Conservation (phyloP, 2,329 filamentous ascomycete genomes). For the Diplocarpon mali region DNA sequence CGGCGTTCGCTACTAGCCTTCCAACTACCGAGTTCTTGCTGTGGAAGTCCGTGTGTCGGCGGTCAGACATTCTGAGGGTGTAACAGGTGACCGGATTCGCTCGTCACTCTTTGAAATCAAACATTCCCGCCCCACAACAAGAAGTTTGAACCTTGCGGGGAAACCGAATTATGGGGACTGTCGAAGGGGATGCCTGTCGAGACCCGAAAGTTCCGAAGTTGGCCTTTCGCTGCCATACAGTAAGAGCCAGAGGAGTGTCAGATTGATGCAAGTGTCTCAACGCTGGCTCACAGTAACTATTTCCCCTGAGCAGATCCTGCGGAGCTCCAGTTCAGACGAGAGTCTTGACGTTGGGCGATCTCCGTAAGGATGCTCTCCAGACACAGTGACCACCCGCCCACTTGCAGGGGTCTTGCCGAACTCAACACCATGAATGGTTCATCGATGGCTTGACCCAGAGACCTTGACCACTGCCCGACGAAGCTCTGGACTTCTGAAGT, state of each 20-base stretch:
- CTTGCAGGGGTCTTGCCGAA: conserved; percentile 16
- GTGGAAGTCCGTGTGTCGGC: conserved; percentile 23
- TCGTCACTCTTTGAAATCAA: conserved; percentile 17
- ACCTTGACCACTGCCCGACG: conserved; percentile 25
- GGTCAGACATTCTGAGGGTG: conserved; percentile 22
- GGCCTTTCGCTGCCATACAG: neutral
- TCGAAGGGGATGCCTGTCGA: neutral
- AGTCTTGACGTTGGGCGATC: conserved; percentile 16
- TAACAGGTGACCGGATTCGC: conserved; percentile 16
- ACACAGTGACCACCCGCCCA: conserved; percentile 20
- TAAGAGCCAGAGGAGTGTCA: conserved; percentile 2
- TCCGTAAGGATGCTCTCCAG: conserved; percentile 19
- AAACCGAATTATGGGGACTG: conserved; percentile 1
- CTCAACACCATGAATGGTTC: conserved; percentile 15
- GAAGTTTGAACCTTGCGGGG: conserved; percentile 5
- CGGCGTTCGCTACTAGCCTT: conserved; percentile 8
- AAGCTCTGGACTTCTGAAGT: conserved; percentile 17
- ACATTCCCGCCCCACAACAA: conserved; percentile 11
- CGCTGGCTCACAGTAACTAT: conserved; percentile 22
- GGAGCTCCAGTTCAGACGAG: conserved; percentile 24
- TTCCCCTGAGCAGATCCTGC: conserved; percentile 21
- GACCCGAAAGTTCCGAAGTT: too few relatives aligned
- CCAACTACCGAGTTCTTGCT: conserved; percentile 22
- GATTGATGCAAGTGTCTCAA: conserved; percentile 12
- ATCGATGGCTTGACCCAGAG: conserved; percentile 18